These are phyloP conservation scores for Mycena sanguinolenta DNA, from an alignment of 768 basidiomycete genomes.

Conservation along the genomic window DNA sequence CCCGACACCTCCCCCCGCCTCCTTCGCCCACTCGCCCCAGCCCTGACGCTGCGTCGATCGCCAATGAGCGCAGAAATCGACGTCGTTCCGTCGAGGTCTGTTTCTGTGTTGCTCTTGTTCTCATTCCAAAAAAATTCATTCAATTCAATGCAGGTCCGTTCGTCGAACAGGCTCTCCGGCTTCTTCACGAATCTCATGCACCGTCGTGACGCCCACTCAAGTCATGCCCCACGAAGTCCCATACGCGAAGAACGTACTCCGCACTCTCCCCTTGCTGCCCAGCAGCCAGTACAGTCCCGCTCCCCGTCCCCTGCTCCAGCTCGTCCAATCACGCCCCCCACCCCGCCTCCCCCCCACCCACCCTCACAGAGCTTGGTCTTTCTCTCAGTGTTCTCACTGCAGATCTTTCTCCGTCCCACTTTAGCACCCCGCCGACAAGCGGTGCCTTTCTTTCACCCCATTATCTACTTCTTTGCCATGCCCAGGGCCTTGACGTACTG, in stretches of 20 bases:
- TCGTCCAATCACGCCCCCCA: constrained; percentile 79
- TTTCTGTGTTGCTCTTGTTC: constrained; percentile 16
- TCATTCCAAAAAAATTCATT: constrained; percentile 18
- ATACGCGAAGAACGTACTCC: constrained; percentile 50
- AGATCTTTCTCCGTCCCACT: constrained; percentile 81
- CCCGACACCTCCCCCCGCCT: constrained; percentile 33
- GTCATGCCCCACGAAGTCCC: constrained; percentile 43
- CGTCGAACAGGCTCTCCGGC: constrained; percentile 85
- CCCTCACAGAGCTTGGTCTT: constrained; percentile 82
- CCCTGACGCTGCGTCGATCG: constrained; percentile 43
- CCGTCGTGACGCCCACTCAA: constrained; percentile 67
- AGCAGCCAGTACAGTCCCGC: constrained; percentile 57
- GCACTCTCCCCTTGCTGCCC: constrained; percentile 40
- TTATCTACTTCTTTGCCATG: constrained; percentile 86
- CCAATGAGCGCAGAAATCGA: constrained; percentile 56
- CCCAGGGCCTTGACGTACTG: constrained; percentile 90
- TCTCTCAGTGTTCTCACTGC: constrained; percentile 76
- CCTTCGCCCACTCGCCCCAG: constrained; percentile 48
- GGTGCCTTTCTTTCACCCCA: constrained; percentile 87
- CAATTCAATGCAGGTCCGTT: constrained; percentile 60
- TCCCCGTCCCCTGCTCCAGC: constrained; percentile 66
- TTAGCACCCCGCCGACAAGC: constrained; percentile 79
- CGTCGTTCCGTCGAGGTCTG: constrained; percentile 76
- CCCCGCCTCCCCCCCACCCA: constrained; percentile 77
- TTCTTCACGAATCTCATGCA: constrained; percentile 86